Percentiles rank a stretch among this genome's conserved stretches.
These are phyloP conservation scores for Coemansia sp. DNA, from an alignment of 192 early-diverging fungal genomes.

Conservation along the genomic window DNA sequence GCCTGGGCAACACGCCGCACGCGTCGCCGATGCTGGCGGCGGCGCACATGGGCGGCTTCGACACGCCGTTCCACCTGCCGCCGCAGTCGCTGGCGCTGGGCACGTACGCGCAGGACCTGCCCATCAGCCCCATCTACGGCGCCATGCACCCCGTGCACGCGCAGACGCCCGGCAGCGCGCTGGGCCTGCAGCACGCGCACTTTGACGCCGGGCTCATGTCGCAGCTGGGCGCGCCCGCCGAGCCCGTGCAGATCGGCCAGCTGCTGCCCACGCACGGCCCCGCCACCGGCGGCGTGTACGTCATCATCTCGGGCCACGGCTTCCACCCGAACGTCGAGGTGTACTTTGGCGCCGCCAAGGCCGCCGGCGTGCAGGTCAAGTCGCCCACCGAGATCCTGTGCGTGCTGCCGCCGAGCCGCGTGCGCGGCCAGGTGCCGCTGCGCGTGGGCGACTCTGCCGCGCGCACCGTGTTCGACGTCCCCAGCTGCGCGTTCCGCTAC, in stretches of 20 bases:
- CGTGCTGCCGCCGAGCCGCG: slow-evolving; percentile 71
- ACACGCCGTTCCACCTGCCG: slow-evolving; percentile 45
- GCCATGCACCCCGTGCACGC: background rate
- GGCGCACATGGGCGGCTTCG: slow-evolving; percentile 40
- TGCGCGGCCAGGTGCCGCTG: slow-evolving; percentile 65
- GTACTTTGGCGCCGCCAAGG: slow-evolving; percentile 76
- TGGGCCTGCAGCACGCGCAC: slow-evolving; percentile 1
- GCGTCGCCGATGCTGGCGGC: slow-evolving; percentile 48
- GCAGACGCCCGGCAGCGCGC: background rate
- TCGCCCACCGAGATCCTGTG: slow-evolving; percentile 79
- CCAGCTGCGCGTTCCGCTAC: slow-evolving; percentile 45
- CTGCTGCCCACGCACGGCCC: slow-evolving; percentile 85
- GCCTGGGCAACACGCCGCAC: slow-evolving; percentile 45
- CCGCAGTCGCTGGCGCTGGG: slow-evolving; percentile 2
- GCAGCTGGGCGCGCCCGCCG: slow-evolving; percentile 6
- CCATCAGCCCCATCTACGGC: slow-evolving; percentile 1
- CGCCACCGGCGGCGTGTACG: slow-evolving; percentile 78
- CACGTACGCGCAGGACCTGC: slow-evolving; percentile 2
- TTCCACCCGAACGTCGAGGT: slow-evolving; percentile 75
- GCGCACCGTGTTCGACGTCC: slow-evolving; percentile 35
- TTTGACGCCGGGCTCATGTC: slow-evolving; percentile 9
- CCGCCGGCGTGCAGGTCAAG: slow-evolving; percentile 74
- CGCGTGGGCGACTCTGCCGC: slow-evolving; percentile 33
- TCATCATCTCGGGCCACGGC: slow-evolving; percentile 79
- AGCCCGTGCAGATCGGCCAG: slow-evolving; percentile 57